Evolutionary conservation across 177 flowering plant genomes (phyloP).

Genomic region (Vitis hybrid): DNA sequence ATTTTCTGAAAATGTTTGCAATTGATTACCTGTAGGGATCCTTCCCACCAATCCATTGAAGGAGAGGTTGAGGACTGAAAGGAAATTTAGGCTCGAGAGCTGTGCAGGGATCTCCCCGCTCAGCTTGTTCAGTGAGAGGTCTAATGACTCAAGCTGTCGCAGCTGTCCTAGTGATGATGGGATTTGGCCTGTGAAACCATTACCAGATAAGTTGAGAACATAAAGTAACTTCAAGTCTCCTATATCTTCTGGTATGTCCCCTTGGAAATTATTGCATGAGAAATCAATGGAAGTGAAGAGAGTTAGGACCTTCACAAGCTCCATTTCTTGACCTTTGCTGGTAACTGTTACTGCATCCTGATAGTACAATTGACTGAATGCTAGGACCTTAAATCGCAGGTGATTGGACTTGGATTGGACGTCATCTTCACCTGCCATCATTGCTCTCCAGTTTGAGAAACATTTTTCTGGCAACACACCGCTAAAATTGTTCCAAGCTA

Average conservation of each 20-base stretch:
- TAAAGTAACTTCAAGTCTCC: conserved; percentile 22
- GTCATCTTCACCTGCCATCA: conserved; percentile 16
- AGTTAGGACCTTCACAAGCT: conserved; percentile 26
- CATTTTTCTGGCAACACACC: conserved; percentile 16
- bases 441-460: conserved; percentile 28
- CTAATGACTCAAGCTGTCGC: conserved; percentile 18
- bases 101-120: conserved; percentile 7
- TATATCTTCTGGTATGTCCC: conserved; percentile 27
- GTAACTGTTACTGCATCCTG: conserved; percentile 31
- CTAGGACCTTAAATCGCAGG: conserved; percentile 15
- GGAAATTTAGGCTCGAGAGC: conserved; percentile 26
- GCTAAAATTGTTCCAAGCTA: conserved; percentile 30
- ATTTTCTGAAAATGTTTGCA: conserved; percentile 12
- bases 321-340: conserved; percentile 26
- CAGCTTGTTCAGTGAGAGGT: conserved; percentile 19
- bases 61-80: conserved; percentile 36
- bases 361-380: conserved; percentile 15
- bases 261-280: conserved; percentile 31
- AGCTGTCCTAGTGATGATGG: conserved; percentile 14
- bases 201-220: conserved; percentile 31
- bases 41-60: conserved; percentile 29
- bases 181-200: conserved; percentile 8
- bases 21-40: conserved; percentile 19
- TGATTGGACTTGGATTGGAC: conserved; percentile 7
- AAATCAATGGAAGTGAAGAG: conserved; percentile 34